Evolutionary conservation across 192 early-diverging fungal genomes (phyloP), one percentile per base, ranked within the genome.

Genomic region (Podila verticillata): DNA sequence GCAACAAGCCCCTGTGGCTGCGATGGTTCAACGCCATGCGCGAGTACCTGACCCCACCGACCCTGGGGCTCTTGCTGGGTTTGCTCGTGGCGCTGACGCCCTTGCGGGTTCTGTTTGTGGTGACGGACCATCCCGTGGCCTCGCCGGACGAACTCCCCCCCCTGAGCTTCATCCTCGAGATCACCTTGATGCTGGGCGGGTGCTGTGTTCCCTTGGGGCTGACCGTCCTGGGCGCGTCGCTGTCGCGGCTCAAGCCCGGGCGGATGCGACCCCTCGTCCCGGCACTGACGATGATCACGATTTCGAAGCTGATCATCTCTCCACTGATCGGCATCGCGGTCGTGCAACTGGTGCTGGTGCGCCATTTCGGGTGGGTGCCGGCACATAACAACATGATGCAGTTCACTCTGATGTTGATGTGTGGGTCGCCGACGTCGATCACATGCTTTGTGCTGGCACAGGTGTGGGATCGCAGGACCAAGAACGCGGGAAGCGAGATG

Each of bases 381-480:
- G 49, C 48, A 1, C 30, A 71, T 22, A 72, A 79, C 60, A 68
- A 79, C 36, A 79, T 79, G 69, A 9, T 79, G 13, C 75, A 67
- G 60, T 79, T 79, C 26, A 72, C 69, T 5, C 34, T 79, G 59
- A 79, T 79, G 75, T 35, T 79, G 35, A 71, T 60, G 59, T 63
- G 58, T 5, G 75, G 69, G 10, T 63, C 64, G 1, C 75, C 75
- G 5, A 79, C 75, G n/a, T 71, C 63, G 26, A 72, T 79, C 28
- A 71, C 65, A 7, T 72, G 68, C 39, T 72, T 79, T 72, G 69
- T 79, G n/a, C 61, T 79, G 64, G 69, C 75, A 0, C 68, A 72
- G 60, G 75, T 79, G 2, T 79, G 75, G 75, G 75, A 79, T 65
- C 68, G 69, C 10, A 61, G 68, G 47, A 72, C 69, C n/a, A 66